A percentile compares a stretch with the other conserved stretches of the same genome.
phyloP scores from a whole-genome alignment of 768 basidiomycete genomes.

The Leccinum subgranulosum region DNA sequence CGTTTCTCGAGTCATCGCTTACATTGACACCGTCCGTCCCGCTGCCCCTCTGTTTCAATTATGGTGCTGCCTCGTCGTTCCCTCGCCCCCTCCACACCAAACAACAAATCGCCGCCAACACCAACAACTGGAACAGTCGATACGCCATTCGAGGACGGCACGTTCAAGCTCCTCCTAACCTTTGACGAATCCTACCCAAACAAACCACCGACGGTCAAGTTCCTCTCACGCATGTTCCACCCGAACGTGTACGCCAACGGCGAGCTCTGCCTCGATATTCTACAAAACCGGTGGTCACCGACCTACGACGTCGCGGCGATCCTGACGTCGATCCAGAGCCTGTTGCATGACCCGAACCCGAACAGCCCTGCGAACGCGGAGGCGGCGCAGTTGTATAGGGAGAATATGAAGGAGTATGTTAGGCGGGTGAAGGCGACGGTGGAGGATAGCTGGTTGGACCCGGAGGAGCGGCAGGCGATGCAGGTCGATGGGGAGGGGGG shows the following conservation, averaged over 20 bases:
- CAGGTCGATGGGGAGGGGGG: conserved; percentile 33
- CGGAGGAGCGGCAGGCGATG: conserved; percentile 62
- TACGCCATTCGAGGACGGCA: conserved; percentile 98
- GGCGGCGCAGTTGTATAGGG: conserved; percentile 93
- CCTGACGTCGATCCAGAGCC: conserved; percentile 91
- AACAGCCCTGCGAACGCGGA: conserved; percentile 98
- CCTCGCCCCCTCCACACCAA: too few species aligned
- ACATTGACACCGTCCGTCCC: background rate
- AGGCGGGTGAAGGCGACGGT: conserved; percentile 89
- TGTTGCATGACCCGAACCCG: conserved; percentile 97
- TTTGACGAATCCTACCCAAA: conserved; percentile 99
- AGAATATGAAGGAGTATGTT: conserved; percentile 99
- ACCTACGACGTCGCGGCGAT: conserved; percentile 99
- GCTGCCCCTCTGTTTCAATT: background rate
- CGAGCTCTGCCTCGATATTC: conserved; percentile 96
- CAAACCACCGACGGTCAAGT: conserved; percentile 96
- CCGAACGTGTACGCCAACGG: conserved; percentile 99
- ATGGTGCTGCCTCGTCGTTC: background rate
- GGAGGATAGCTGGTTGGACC: conserved; percentile 93
- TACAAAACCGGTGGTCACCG: conserved; percentile 98
- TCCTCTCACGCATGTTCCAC: conserved; percentile 97
- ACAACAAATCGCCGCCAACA: background rate
- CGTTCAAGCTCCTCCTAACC: conserved; percentile 91
- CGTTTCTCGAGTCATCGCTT: background rate
- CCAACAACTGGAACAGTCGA: conserved; percentile 57